A percentile compares a stretch with the other conserved stretches of the same genome.
Conservation (phyloP, 148 eudicot species). For the Linanthus parryae region DNA sequence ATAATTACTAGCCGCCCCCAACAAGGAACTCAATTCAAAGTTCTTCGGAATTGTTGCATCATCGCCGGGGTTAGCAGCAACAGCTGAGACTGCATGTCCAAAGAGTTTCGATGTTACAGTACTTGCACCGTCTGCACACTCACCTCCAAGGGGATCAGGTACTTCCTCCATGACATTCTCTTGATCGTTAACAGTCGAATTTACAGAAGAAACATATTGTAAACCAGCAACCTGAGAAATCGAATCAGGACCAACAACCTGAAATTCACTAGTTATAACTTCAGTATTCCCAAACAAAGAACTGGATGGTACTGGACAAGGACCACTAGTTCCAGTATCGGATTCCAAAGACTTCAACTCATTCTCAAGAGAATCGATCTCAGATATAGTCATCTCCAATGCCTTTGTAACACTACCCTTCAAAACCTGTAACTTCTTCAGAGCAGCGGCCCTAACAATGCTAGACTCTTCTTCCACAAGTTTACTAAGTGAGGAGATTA, state of each 20-base stretch:
- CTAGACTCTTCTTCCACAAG: conserved; percentile 49
- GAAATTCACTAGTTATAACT: conserved; percentile 29
- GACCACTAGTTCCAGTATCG: conserved; percentile 17
- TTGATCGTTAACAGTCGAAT: too few species aligned
- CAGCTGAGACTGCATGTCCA: conserved; percentile 59
- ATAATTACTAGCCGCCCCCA: conserved; percentile 20
- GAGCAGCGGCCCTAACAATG: conserved; percentile 39
- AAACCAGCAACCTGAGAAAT: conserved; percentile 33
- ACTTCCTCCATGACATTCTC: conserved; percentile 31
- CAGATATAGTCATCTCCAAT: conserved; percentile 67
- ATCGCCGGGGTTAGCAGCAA: conserved; percentile 55
- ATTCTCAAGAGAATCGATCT: conserved; percentile 77
- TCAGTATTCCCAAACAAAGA: conserved; percentile 21
- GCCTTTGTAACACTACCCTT: conserved; percentile 59
- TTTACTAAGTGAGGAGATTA: conserved; percentile 49
- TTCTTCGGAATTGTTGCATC: conserved; percentile 28
- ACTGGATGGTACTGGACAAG: conserved; percentile 32
- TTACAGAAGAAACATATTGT: conserved; percentile 33
- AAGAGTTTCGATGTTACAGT: conserved; percentile 64
- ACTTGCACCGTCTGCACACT: conserved; percentile 42
- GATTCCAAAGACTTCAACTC: conserved; percentile 50
- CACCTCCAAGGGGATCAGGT: conserved; percentile 15
- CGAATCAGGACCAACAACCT: conserved; percentile 14
- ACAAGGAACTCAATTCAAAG: conserved; percentile 17
- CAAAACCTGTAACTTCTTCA: conserved; percentile 54